These are phyloP conservation scores for Olyra latifolia DNA, from an alignment of 176 grass and related monocot species.

Conservation along the genomic window DNA sequence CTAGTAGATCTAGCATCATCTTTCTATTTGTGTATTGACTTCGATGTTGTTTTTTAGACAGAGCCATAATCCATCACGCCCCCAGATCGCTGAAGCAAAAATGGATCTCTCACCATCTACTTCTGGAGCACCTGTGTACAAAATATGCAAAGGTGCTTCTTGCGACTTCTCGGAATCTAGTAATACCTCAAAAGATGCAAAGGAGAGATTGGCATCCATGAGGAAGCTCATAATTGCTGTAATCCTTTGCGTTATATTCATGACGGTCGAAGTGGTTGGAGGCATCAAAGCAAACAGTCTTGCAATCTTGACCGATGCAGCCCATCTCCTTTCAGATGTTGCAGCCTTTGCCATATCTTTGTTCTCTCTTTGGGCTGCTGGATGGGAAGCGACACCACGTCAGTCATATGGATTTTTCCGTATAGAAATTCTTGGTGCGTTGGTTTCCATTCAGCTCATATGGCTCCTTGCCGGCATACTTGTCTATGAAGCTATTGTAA, in stretches of 20 bases:
- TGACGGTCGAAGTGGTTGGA: slow-evolving; percentile 89
- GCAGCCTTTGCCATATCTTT: slow-evolving; percentile 94
- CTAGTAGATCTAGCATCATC: neutral
- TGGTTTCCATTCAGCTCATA: slow-evolving; percentile 98
- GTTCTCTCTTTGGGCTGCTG: slow-evolving; percentile 92
- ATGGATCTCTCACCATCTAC: slow-evolving; percentile 52
- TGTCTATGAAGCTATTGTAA: slow-evolving; percentile 87
- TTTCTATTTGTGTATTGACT: slow-evolving; percentile 23
- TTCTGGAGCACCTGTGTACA: slow-evolving; percentile 54
- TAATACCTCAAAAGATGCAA: slow-evolving; percentile 57
- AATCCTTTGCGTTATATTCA: slow-evolving; percentile 85
- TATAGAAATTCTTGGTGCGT: slow-evolving; percentile 82
- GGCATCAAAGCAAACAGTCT: slow-evolving; percentile 97
- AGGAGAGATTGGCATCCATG: slow-evolving; percentile 78
- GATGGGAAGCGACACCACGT: slow-evolving; percentile 93
- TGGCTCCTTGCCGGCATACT: slow-evolving; percentile 95
- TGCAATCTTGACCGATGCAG: slow-evolving; percentile 93
- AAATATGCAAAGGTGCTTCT: slow-evolving; percentile 63
- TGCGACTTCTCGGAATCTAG: slow-evolving; percentile 71
- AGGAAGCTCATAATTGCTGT: slow-evolving; percentile 81
- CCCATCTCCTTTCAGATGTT: slow-evolving; percentile 96
- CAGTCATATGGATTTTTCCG: slow-evolving; percentile 97
- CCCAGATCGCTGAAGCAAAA: slow-evolving; percentile 64
- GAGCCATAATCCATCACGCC: slow-evolving; percentile 29
- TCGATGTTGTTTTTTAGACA: slow-evolving; percentile 63